phyloP scores from a whole-genome alignment of 306 rosid species.

The Astragalus membranaceus region DNA sequence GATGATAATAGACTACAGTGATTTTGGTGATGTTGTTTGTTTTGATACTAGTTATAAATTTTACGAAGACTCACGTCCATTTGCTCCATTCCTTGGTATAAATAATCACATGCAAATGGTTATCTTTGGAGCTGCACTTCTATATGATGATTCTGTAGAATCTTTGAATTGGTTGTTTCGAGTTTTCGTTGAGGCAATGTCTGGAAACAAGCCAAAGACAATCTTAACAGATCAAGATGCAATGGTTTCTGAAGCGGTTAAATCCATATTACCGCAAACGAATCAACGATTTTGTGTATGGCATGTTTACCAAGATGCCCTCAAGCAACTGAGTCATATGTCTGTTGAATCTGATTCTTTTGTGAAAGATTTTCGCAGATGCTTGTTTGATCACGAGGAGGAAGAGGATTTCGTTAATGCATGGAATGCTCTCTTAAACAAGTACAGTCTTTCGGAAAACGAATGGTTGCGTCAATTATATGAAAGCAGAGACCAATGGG shows the following conservation, averaged over 20 bases:
- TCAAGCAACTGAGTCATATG: constrained; percentile 33
- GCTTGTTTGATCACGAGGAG: constrained; percentile 44
- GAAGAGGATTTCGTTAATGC: constrained; percentile 49
- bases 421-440: constrained; percentile 45
- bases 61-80: constrained; percentile 33
- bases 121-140: constrained; percentile 50
- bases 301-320: constrained; percentile 51
- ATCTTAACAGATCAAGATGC: constrained; percentile 45
- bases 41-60: constrained; percentile 46
- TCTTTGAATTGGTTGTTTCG: constrained; percentile 49
- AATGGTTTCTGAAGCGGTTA: constrained; percentile 32
- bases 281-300: constrained; percentile 40
- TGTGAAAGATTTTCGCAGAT: constrained; percentile 35
- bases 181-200: constrained; percentile 44
- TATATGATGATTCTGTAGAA: constrained; percentile 43
- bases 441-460: constrained; percentile 42
- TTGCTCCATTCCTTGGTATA: constrained; percentile 40
- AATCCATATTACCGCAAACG: constrained; percentile 23
- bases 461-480: constrained; percentile 37
- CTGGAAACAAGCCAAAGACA: constrained; percentile 50
- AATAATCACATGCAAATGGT: constrained; percentile 52
- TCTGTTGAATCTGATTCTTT: constrained; percentile 31
- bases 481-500: constrained; percentile 48
- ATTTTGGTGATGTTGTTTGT: constrained; percentile 62
- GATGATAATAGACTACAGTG: constrained; percentile 43